Percentiles rank a stretch among this genome's conserved stretches.
phyloP scores from a whole-genome alignment of 139 green algal species.

The Limnomonas spitsbergensis region DNA sequence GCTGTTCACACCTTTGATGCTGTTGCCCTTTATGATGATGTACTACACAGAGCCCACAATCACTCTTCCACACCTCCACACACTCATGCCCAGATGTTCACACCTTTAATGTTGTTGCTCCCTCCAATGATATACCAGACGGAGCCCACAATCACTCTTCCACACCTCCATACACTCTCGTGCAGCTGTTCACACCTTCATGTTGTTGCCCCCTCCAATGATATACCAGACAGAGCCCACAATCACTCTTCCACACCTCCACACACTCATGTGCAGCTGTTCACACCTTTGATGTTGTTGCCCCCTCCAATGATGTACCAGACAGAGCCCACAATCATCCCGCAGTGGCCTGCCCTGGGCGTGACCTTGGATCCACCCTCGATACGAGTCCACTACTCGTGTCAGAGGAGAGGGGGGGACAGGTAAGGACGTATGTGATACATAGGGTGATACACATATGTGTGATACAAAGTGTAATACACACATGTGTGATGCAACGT shows the following conservation, averaged over 20 bases:
- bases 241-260: conserved; percentile 56
- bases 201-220: conserved; percentile 90
- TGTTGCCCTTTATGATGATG: conserved; percentile 90
- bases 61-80: conserved; percentile 42
- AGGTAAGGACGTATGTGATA: no score
- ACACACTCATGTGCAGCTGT: not conserved
- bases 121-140: conserved; percentile 85
- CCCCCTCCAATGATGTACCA: conserved; percentile 89
- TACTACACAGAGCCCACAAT: conserved; percentile 76
- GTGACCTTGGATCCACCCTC: conserved; percentile 40
- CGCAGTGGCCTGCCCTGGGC: conserved; percentile 69
- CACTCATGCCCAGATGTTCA: not conserved
- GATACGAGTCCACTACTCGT: not conserved
- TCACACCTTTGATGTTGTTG: conserved; percentile 73
- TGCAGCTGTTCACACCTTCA: conserved; percentile 16
- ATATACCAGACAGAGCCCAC: conserved; percentile 77
- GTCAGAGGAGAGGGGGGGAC: no score
- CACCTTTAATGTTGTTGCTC: conserved; percentile 78
- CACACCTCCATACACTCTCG: no score
- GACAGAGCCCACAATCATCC: conserved; percentile 58
- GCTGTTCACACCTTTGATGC: conserved; percentile 39
- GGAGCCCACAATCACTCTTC: conserved; percentile 61
- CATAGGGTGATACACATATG: no score
- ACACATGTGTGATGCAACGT: no score
- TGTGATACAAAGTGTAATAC: no score